Percentiles rank a stretch among this genome's conserved stretches.
These are phyloP conservation scores for Monosporascus sp. DNA, from an alignment of 2,329 filamentous ascomycete species.

Conservation along the genomic window DNA sequence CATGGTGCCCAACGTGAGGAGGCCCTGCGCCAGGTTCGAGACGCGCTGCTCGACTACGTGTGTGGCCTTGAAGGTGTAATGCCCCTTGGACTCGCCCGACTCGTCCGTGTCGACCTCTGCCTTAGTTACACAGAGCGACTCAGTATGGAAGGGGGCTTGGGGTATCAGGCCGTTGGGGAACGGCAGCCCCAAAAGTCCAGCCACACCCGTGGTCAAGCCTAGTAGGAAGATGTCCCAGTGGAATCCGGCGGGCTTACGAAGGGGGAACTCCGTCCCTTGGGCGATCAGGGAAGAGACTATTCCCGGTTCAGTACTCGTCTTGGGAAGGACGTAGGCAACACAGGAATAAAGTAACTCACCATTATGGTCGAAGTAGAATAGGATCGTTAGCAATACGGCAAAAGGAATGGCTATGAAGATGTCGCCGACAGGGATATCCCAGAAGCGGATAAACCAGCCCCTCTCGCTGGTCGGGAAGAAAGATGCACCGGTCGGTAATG, in stretches of 20 bases:
- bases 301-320: conserved; percentile 4
- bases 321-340: not conserved
- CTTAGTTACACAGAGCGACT: conserved; percentile 68
- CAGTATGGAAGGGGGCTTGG: conserved; percentile 77
- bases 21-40: conserved; percentile 72
- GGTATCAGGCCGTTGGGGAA: conserved; percentile 82
- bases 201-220: conserved; percentile 69
- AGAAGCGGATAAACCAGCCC: conserved; percentile 75
- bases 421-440: conserved; percentile 67
- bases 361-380: conserved; percentile 91
- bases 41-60: conserved; percentile 74
- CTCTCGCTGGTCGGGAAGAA: conserved; percentile 74
- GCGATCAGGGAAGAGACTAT: conserved; percentile 75
- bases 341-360: conserved; percentile 39
- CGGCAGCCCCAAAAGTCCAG: conserved; percentile 70
- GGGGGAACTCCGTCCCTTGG: conserved; percentile 76
- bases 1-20: conserved; percentile 76
- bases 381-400: conserved; percentile 71
- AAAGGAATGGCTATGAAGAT: conserved; percentile 86
- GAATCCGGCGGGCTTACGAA: conserved; percentile 75
- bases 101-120: conserved; percentile 50
- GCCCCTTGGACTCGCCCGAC: conserved; percentile 49
- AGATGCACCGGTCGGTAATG: conserved; percentile 68
- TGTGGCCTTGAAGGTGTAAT: conserved; percentile 44
- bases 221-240: conserved; percentile 83